Percentiles rank a stretch among this genome's conserved stretches.
phyloP scores from a whole-genome alignment of 139 green algal species.

The Chlorella vulgaris region DNA sequence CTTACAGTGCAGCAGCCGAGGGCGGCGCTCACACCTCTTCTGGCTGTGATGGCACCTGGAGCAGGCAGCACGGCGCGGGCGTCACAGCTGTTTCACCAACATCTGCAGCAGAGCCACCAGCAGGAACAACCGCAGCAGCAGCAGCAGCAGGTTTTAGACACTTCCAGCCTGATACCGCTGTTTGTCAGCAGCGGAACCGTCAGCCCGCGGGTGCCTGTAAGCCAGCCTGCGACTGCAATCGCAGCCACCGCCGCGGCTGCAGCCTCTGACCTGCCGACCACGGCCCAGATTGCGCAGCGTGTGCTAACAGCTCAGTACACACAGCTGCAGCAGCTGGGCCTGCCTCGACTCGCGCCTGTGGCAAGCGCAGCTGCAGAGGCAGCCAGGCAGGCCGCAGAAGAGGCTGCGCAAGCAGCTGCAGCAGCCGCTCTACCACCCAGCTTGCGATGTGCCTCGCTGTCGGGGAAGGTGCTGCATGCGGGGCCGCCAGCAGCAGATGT shows the following conservation, averaged over 20 bases:
- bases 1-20: too few relatives aligned
- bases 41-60: too few relatives aligned
- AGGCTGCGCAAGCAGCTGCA: neutral
- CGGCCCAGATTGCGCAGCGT: neutral
- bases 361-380: neutral
- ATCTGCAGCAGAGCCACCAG: constrained; percentile 3
- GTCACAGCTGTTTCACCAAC: neutral
- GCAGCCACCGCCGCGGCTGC: neutral
- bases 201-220: neutral
- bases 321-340: neutral
- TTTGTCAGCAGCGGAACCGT: constrained; percentile 20
- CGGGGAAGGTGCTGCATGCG: neutral
- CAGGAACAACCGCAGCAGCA: neutral
- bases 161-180: neutral
- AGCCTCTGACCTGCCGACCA: too few relatives aligned
- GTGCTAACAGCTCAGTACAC: neutral
- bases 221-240: neutral
- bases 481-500: neutral
- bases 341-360: neutral
- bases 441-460: neutral
- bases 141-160: neutral
- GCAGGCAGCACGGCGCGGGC: neutral
- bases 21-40: too few relatives aligned
- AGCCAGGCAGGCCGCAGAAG: neutral
- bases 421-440: neutral